Conservation (phyloP, 164 flowering plant genomes). For the Magnolia changhungtana region DNA sequence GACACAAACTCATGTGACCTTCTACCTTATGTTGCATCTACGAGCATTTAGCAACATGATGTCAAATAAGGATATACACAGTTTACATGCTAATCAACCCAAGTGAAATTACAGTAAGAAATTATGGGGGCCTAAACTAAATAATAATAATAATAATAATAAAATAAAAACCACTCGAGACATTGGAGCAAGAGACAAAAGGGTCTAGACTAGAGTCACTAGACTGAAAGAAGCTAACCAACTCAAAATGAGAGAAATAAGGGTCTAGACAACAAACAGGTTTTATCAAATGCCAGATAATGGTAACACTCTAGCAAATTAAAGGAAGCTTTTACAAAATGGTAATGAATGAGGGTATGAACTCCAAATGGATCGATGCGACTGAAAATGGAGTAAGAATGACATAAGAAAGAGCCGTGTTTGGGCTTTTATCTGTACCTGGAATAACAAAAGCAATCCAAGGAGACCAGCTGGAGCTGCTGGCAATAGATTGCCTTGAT, state of each 20-base stretch:
- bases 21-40: not conserved
- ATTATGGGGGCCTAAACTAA: not conserved
- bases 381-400: too few relatives aligned
- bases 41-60: not conserved
- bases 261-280: not conserved
- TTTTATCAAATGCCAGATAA: not conserved
- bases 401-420: not conserved
- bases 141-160: not conserved
- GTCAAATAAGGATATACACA: not conserved
- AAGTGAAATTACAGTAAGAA: not conserved
- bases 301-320: not conserved
- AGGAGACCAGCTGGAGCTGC: conserved; percentile 84
- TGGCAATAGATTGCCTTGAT: conserved; percentile 65
- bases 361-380: not conserved
- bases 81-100: not conserved
- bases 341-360: not conserved
- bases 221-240: not conserved
- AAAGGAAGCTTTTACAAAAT: not conserved
- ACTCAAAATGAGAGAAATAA: not conserved
- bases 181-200: not conserved
- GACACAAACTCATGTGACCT: too few relatives aligned
- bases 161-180: not conserved
- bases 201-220: not conserved
- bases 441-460: conserved; percentile 76
- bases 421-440: conserved; percentile 41